These are phyloP conservation scores for Paraphoma chrysanthemicola DNA, from an alignment of 2,329 filamentous ascomycete genomes.

Conservation along the genomic window DNA sequence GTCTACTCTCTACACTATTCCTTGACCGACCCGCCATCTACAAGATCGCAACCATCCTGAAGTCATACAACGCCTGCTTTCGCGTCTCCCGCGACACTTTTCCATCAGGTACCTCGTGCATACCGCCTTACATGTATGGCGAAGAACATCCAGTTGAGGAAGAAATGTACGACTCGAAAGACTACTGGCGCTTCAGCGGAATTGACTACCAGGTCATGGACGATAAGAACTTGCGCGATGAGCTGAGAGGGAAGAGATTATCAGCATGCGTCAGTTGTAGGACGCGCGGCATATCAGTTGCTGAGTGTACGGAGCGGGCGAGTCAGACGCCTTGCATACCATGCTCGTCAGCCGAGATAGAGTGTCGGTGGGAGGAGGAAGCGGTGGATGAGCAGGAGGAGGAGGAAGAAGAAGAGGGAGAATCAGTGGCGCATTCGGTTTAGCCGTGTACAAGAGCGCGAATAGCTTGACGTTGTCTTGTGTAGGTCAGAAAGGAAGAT, in stretches of 20 bases:
- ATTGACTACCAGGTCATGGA: slow-evolving; percentile 32
- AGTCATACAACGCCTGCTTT: slow-evolving; percentile 28
- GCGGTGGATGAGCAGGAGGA: slow-evolving; percentile 4
- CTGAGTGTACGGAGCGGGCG: slow-evolving; percentile 20
- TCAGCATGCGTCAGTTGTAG: slow-evolving; percentile 19
- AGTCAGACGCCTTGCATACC: slow-evolving; percentile 22
- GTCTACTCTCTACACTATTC: slow-evolving; percentile 22
- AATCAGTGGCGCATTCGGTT: background rate
- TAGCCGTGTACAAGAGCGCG: background rate
- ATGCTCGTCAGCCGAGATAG: slow-evolving; percentile 10
- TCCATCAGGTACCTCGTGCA: slow-evolving; percentile 21
- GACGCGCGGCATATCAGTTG: slow-evolving; percentile 8
- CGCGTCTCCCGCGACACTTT: slow-evolving; percentile 34
- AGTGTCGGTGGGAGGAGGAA: slow-evolving; percentile 14
- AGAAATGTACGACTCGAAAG: slow-evolving; percentile 36
- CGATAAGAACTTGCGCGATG: slow-evolving; percentile 25
- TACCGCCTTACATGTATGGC: slow-evolving; percentile 46
- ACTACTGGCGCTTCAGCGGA: slow-evolving; percentile 37
- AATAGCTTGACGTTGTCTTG: no score
- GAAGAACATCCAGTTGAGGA: slow-evolving; percentile 38
- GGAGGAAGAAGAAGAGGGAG: background rate
- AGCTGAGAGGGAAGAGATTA: slow-evolving; percentile 16
- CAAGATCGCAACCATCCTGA: slow-evolving; percentile 29
- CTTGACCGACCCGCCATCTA: slow-evolving; percentile 35
- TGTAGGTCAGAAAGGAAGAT: no score